Conservation (phyloP, 352 stramenopile species). For the Blastocystis sp. region DNA sequence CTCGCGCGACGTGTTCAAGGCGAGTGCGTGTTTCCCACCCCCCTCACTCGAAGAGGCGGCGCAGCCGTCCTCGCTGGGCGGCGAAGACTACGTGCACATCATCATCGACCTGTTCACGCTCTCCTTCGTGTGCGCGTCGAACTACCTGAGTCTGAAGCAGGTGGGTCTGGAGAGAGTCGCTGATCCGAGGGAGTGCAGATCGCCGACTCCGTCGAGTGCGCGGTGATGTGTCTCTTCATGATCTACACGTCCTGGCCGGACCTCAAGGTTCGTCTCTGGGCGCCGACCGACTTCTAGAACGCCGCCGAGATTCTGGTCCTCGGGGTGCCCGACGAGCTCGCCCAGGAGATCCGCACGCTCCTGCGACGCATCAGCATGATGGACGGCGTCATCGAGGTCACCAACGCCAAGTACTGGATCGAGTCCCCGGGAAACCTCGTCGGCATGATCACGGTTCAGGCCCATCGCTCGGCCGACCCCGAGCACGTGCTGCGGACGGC, state of each 20-base stretch:
- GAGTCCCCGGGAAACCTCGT: neutral
- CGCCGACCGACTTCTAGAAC: neutral
- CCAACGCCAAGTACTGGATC: constrained; percentile 15
- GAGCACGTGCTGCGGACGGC: neutral
- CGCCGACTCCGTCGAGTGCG: neutral
- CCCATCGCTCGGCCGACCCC: neutral
- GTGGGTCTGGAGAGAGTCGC: neutral
- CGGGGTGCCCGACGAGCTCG: neutral
- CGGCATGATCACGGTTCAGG: neutral
- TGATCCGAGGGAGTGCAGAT: neutral
- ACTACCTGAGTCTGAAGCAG: neutral
- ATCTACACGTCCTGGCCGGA: neutral
- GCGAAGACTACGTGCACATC: neutral
- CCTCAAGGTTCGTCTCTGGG: neutral
- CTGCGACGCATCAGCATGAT: constrained; percentile 11
- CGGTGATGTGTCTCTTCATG: constrained; percentile 15
- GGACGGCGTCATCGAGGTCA: constrained; percentile 40
- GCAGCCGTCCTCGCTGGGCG: neutral
- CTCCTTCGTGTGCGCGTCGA: neutral
- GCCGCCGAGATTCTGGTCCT: neutral
- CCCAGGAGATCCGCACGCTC: constrained; percentile 2
- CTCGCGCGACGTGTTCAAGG: constrained; percentile 9
- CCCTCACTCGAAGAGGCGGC: neutral
- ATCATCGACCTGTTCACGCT: neutral
- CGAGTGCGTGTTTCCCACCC: neutral